These are phyloP conservation scores for Aspergillus fijiensis DNA, from an alignment of 2,329 filamentous ascomycete species.

Conservation along the genomic window DNA sequence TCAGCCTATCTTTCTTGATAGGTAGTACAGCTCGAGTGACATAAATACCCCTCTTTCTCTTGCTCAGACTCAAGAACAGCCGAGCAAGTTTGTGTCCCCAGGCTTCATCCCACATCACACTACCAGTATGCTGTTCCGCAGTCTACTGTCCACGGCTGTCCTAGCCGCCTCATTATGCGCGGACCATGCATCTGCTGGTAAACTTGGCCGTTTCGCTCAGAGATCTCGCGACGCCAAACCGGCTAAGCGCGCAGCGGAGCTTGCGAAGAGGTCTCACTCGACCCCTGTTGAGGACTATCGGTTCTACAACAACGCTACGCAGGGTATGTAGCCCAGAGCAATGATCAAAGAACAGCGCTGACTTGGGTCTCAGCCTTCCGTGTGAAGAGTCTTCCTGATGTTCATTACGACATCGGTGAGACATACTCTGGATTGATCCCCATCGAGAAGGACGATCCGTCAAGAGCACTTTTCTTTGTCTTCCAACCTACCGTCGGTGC, in stretches of 20 bases:
- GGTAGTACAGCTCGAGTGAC: neutral
- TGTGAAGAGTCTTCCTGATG: slow-evolving; percentile 66
- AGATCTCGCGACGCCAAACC: slow-evolving; percentile 24
- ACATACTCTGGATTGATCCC: slow-evolving; percentile 54
- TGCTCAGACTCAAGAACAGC: neutral
- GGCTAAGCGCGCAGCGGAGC: slow-evolving; percentile 20
- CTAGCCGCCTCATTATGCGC: slow-evolving; percentile 24
- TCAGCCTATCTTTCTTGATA: neutral
- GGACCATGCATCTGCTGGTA: slow-evolving; percentile 20
- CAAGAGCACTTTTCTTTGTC: slow-evolving; percentile 49
- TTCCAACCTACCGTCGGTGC: slow-evolving; percentile 48
- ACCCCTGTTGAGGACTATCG: slow-evolving; percentile 25
- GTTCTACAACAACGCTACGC: slow-evolving; percentile 27
- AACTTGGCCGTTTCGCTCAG: slow-evolving; percentile 29
- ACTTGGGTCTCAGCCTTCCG: slow-evolving; percentile 53
- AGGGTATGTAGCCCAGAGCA: slow-evolving; percentile 21
- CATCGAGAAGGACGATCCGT: slow-evolving; percentile 51
- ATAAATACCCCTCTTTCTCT: neutral
- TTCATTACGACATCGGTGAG: slow-evolving; percentile 64
- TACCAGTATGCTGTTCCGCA: slow-evolving; percentile 27
- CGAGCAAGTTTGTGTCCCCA: neutral
- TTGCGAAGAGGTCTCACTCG: slow-evolving; percentile 11
- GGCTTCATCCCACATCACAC: too few species aligned
- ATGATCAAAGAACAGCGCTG: neutral
- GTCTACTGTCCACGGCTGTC: slow-evolving; percentile 25